phyloP scores from a whole-genome alignment of 345 rosid species.

The Bruguiera sexangula region DNA sequence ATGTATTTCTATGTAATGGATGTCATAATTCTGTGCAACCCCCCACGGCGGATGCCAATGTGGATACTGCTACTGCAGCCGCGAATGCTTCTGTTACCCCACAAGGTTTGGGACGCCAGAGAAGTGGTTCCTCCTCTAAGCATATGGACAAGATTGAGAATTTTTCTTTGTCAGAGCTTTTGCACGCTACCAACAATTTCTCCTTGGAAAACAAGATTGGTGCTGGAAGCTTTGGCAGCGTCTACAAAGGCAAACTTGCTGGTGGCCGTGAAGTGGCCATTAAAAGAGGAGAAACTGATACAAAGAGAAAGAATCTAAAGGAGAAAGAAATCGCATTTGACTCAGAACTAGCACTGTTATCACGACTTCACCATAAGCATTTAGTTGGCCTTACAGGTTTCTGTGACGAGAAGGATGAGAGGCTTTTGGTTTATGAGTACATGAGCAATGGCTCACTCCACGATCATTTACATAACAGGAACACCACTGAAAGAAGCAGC shows the following conservation, averaged over 20 bases:
- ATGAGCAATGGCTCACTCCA: slow-evolving; percentile 57
- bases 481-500: slow-evolving; percentile 18
- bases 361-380: slow-evolving; percentile 64
- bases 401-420: slow-evolving; percentile 57
- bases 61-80: slow-evolving; percentile 1
- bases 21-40: slow-evolving; percentile 21
- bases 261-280: slow-evolving; percentile 61
- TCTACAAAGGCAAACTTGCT: slow-evolving; percentile 43
- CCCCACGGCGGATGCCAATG: not conserved
- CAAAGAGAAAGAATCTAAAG: slow-evolving; percentile 26
- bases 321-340: slow-evolving; percentile 56
- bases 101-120: slow-evolving; percentile 29
- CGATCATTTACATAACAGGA: slow-evolving; percentile 46
- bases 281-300: slow-evolving; percentile 43
- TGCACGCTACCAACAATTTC: slow-evolving; percentile 43
- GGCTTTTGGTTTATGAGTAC: slow-evolving; percentile 58
- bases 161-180: slow-evolving; percentile 44
- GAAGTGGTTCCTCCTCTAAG: slow-evolving; percentile 41
- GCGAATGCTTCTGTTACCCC: slow-evolving; percentile 28
- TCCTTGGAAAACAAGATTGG: slow-evolving; percentile 47
- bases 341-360: slow-evolving; percentile 47
- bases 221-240: slow-evolving; percentile 56
- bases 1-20: slow-evolving; percentile 16
- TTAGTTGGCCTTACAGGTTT: slow-evolving; percentile 52
- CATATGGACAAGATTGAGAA: slow-evolving; percentile 30